phyloP scores from a whole-genome alignment of 176 grass and related monocot genomes.

The Canna indica region DNA sequence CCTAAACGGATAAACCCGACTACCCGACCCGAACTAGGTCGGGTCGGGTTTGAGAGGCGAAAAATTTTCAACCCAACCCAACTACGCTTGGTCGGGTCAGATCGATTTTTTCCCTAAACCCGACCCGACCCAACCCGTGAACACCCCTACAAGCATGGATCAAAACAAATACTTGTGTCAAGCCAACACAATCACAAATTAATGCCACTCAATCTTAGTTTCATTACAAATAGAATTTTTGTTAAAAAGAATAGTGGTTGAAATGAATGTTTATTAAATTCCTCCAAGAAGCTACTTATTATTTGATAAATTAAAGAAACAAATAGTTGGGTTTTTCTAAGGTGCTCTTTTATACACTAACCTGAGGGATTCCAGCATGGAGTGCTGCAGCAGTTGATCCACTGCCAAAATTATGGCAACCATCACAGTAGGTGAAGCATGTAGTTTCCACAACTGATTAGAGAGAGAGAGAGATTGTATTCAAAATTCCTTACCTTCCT shows the following conservation, averaged over 20 bases:
- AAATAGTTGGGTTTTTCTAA: background rate
- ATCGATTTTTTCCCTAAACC: too few species aligned
- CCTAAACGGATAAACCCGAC: too few species aligned
- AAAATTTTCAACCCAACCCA: too few species aligned
- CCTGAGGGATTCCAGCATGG: slow-evolving; percentile 67
- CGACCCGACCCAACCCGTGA: too few species aligned
- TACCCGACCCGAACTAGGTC: too few species aligned
- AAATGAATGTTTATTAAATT: background rate
- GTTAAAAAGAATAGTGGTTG: background rate
- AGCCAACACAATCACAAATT: background rate
- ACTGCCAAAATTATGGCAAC: slow-evolving; percentile 31
- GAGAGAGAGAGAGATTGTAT: too few species aligned
- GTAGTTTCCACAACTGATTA: background rate
- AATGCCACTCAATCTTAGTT: background rate
- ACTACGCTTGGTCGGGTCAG: too few species aligned
- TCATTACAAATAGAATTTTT: too few species aligned
- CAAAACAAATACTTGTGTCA: background rate
- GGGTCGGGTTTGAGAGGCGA: too few species aligned
- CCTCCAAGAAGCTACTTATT: background rate
- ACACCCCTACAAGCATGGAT: too few species aligned
- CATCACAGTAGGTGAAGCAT: slow-evolving; percentile 1
- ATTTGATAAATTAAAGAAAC: background rate
- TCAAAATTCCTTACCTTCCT: slow-evolving; percentile 34
- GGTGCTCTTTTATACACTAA: slow-evolving; percentile 8
- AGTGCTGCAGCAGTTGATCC: slow-evolving; percentile 76